A percentile compares a stretch with the other conserved stretches of the same genome.
phyloP scores from a whole-genome alignment of 495 filamentous ascomycete genomes.

The Aspergillus diversus region DNA sequence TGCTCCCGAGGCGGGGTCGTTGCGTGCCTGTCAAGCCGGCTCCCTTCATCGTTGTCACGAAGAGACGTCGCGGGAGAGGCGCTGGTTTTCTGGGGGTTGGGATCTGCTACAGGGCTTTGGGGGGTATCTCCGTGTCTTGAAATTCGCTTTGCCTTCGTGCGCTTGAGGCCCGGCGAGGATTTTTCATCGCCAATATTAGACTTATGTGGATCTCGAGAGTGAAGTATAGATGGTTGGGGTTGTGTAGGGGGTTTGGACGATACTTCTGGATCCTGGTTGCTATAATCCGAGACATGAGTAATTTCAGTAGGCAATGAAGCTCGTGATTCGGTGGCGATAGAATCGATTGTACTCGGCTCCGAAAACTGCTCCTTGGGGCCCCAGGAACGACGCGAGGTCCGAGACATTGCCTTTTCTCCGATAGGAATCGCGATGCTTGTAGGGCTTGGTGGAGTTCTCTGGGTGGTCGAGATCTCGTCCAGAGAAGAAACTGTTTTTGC shows the following conservation, averaged over 20 bases:
- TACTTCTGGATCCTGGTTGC: slow-evolving; percentile 30
- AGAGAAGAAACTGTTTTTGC: slow-evolving; percentile 34
- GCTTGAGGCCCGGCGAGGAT: slow-evolving; percentile 48
- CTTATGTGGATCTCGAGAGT: slow-evolving; percentile 32
- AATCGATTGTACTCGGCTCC: slow-evolving; percentile 42
- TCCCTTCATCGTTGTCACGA: slow-evolving; percentile 32
- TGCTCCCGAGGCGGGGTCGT: slow-evolving; percentile 9
- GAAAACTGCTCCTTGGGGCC: slow-evolving; percentile 40
- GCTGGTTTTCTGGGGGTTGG: neutral
- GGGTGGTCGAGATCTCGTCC: slow-evolving; percentile 39
- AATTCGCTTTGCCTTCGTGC: slow-evolving; percentile 58
- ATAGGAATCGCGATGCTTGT: slow-evolving; percentile 70
- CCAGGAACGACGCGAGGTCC: slow-evolving; percentile 37
- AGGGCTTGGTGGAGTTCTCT: slow-evolving; percentile 53
- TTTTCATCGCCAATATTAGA: slow-evolving; percentile 29
- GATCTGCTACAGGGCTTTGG: slow-evolving; percentile 29
- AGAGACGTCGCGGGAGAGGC: slow-evolving; percentile 18
- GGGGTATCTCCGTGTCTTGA: slow-evolving; percentile 49
- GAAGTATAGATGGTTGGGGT: slow-evolving; percentile 34
- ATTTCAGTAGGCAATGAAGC: slow-evolving; percentile 39
- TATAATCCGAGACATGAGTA: slow-evolving; percentile 46
- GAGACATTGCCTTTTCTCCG: slow-evolving; percentile 61
- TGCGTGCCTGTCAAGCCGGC: slow-evolving; percentile 18
- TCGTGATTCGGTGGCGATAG: slow-evolving; percentile 33
- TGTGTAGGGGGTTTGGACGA: slow-evolving; percentile 28